Conservation (phyloP, 192 early-diverging fungal genomes). For the Dissophora globulifera region DNA sequence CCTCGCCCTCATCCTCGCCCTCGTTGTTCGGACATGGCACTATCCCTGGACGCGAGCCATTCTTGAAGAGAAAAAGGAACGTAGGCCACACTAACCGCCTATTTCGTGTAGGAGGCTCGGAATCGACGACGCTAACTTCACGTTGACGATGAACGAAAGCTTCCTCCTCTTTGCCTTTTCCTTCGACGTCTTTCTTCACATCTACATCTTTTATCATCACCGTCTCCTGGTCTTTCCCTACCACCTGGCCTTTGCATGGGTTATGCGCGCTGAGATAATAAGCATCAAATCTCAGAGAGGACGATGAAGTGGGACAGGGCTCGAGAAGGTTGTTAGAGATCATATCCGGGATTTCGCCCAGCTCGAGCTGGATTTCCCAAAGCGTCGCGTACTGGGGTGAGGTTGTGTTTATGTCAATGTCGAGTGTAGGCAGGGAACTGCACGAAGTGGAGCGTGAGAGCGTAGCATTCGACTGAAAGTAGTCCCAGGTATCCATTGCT, state of each 20-base stretch:
- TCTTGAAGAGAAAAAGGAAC: background rate
- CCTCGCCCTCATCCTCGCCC: background rate
- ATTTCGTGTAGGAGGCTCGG: constrained; percentile 5
- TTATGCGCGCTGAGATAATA: too few species aligned
- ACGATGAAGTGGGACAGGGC: constrained; percentile 4
- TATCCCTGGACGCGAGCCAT: background rate
- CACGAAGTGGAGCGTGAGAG: background rate
- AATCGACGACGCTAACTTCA: constrained; percentile 7
- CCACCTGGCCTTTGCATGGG: too few species aligned
- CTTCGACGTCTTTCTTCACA: background rate
- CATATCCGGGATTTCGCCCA: constrained; percentile 45
- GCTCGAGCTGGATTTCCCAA: constrained; percentile 44
- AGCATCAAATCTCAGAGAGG: too few species aligned
- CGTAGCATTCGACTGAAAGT: background rate
- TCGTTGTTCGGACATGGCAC: background rate
- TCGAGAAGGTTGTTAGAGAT: constrained; percentile 36
- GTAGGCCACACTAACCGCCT: background rate
- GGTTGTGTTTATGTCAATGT: background rate
- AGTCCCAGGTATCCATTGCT: background rate
- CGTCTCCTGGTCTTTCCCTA: background rate
- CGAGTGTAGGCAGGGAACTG: background rate
- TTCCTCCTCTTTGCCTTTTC: background rate
- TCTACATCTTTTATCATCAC: background rate
- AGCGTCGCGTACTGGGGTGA: constrained; percentile 3
- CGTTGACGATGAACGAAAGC: background rate